Evolutionary conservation across 2,329 filamentous ascomycete species (phyloP).

Genomic region (Ophiosphaerella korrae): DNA sequence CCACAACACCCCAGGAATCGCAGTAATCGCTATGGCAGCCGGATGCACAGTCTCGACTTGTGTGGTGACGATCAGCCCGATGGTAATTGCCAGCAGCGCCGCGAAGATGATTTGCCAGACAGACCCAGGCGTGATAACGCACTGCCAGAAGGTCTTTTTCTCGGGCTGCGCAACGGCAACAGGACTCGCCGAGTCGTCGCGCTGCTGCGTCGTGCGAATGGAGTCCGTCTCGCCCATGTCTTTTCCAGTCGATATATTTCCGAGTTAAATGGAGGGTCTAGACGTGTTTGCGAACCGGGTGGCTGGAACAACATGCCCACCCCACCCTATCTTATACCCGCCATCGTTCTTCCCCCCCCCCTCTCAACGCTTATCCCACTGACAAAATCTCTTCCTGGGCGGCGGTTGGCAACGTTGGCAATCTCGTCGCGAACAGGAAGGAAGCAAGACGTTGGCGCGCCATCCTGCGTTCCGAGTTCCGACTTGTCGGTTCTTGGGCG

Average conservation of each 20-base stretch:
- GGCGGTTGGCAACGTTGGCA: constrained; percentile 24
- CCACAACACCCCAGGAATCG: constrained; percentile 58
- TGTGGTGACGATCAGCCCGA: constrained; percentile 55
- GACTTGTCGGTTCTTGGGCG: constrained; percentile 18
- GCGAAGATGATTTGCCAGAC: constrained; percentile 58
- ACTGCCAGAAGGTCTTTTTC: constrained; percentile 43
- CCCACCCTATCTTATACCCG: constrained; percentile 16
- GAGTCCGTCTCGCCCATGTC: constrained; percentile 23
- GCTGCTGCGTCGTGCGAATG: constrained; percentile 11
- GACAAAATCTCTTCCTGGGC: constrained; percentile 18
- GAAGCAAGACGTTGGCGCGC: constrained; percentile 9
- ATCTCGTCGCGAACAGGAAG: constrained; percentile 21
- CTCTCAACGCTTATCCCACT: neutral
- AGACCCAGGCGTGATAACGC: constrained; percentile 51
- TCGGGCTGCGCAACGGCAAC: constrained; percentile 12
- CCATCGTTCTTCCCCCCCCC: neutral
- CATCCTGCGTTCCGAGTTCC: constrained; percentile 22
- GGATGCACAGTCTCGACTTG: constrained; percentile 52
- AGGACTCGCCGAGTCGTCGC: neutral
- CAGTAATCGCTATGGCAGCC: constrained; percentile 51
- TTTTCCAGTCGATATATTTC: neutral
- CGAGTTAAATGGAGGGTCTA: no score
- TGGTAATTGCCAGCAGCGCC: constrained; percentile 56
- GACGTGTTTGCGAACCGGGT: neutral
- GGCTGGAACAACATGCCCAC: constrained; percentile 3